Evolutionary conservation across 75 land plant species (phyloP), one percentile per base, ranked within the genome.

Genomic region (Adiantum capillusveneris): DNA sequence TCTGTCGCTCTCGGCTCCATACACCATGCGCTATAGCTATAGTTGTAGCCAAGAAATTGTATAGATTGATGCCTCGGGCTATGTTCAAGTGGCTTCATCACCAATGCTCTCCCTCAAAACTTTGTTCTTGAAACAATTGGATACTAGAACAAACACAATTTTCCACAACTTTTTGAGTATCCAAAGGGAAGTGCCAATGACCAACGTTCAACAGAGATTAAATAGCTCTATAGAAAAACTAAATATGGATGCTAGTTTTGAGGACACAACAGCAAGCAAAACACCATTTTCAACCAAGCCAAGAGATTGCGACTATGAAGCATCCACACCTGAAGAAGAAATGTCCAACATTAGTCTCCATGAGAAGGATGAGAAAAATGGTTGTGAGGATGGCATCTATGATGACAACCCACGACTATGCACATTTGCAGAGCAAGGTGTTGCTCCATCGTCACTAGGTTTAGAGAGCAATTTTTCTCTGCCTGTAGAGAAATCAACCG

Each of bases 371-470:
- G 11, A 2, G 7, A 2, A 5, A 9, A 24, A 27, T 3, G 25
- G 5, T 31, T 18, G 16, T 34, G 44, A 58, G 44, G 9, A 30
- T 25, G 11, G 1, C 6, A 1, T 11, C 17, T 1, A 41, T 36
- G 11, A 58, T 34, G 20, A 58, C 9, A 87, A 81, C 64, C 84
- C 87, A 19, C 48, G 81, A n/a, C 45, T 87, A 17, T 78, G 81
- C 39, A 67, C 61, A 59, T 65, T 79, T 16, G 69, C 81, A 42
- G 74, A 70, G 49, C 70, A 62, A 55, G 91, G 84, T 39, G 29
- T 80, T 68, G 91, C 84, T 54, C 91, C 87, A 7, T 86, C 84
- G 37, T 84, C 91, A 53, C 91, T 87, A 24, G 59, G 66, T 0
- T 25, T 39, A 31, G 28, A 21, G n/a, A n/a, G n/a, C n/a, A n/a